A percentile compares a stretch with the other conserved stretches of the same genome.
Conservation (phyloP, 257 asterid species). For the Verbena officinalis region DNA sequence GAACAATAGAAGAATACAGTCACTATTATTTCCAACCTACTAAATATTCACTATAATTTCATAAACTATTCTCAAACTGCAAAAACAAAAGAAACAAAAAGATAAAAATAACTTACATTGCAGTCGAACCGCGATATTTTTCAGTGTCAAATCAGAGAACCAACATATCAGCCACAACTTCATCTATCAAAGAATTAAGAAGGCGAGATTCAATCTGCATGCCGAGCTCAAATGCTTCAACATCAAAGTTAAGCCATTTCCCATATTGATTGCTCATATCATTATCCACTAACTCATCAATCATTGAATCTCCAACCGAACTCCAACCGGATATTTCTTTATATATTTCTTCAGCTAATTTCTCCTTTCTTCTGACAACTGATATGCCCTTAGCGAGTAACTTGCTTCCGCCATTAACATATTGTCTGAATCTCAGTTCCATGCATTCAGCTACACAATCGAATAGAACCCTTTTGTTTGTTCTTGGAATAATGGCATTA, state of each 20-base stretch:
- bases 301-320: constrained; percentile 61
- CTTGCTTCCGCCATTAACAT: constrained; percentile 54
- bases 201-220: constrained; percentile 61
- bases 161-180: constrained; percentile 69
- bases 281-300: constrained; percentile 87
- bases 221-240: constrained; percentile 83
- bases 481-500: constrained; percentile 36
- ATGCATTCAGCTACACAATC: constrained; percentile 72
- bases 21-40: background rate
- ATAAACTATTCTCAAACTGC: background rate
- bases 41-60: background rate
- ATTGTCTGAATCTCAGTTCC: constrained; percentile 56
- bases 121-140: constrained; percentile 16
- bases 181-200: constrained; percentile 76
- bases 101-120: constrained; percentile 25
- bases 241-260: constrained; percentile 80
- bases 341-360: constrained; percentile 65
- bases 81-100: background rate
- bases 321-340: constrained; percentile 68
- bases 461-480: constrained; percentile 53
- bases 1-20: background rate
- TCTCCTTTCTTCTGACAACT: constrained; percentile 47
- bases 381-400: constrained; percentile 62
- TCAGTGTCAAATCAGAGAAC: constrained; percentile 32
- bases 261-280: constrained; percentile 87